phyloP scores from a whole-genome alignment of 257 asterid species.

The Verbena officinalis region DNA sequence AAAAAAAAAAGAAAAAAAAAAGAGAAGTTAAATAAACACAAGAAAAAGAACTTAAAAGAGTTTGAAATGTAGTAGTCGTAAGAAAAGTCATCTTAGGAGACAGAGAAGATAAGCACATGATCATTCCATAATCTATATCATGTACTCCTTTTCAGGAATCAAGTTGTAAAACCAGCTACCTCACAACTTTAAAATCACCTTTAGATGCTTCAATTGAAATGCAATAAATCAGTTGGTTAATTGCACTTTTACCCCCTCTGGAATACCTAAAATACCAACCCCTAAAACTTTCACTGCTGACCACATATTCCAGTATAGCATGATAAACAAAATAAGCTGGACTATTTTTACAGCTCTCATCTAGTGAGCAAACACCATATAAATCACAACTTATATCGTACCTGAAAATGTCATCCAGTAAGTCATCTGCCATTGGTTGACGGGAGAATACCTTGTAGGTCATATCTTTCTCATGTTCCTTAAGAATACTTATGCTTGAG shows the following conservation, averaged over 20 bases:
- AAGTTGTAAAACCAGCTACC: not conserved
- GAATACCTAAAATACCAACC: not conserved
- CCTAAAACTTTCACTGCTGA: not conserved
- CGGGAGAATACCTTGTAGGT: conserved; percentile 94
- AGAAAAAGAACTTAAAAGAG: conserved; percentile 6
- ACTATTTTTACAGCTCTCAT: not conserved
- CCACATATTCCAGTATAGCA: conserved; percentile 11
- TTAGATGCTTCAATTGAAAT: not conserved
- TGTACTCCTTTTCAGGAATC: not conserved
- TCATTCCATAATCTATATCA: not conserved
- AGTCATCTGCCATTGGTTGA: conserved; percentile 57
- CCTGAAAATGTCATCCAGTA: conserved; percentile 82
- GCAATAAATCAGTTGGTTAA: not conserved
- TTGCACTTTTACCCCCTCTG: no score
- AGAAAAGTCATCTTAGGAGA: not conserved
- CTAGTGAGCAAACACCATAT: not conserved
- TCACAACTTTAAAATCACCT: not conserved
- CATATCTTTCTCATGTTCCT: conserved; percentile 69
- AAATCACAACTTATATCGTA: conserved; percentile 26
- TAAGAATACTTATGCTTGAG: conserved; percentile 78
- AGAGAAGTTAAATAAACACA: conserved; percentile 3
- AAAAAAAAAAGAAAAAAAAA: not conserved
- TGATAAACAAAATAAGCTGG: conserved; percentile 9
- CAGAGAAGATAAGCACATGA: no score
- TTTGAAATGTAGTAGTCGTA: conserved; percentile 1